Conservation (phyloP, 2,329 filamentous ascomycete species). For the Spiromastix sp. region DNA sequence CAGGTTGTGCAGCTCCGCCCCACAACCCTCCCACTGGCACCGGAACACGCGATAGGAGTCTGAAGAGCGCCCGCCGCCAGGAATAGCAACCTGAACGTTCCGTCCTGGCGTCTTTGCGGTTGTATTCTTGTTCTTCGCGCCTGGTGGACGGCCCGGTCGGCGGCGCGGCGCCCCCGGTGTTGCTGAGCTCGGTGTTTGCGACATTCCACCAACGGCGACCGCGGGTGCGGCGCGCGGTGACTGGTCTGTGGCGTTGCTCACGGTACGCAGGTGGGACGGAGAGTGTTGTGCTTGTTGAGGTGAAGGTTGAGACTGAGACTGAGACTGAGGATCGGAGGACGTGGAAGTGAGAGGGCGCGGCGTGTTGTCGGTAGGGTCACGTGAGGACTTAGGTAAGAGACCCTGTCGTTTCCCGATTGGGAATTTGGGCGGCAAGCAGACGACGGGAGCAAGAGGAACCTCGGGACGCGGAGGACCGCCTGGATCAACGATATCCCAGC, state of each 20-base stretch:
- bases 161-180: background rate
- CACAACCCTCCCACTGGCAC: slow-evolving; percentile 50
- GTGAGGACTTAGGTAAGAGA: slow-evolving; percentile 8
- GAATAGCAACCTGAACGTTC: slow-evolving; percentile 15
- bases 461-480: slow-evolving; percentile 32
- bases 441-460: slow-evolving; percentile 17
- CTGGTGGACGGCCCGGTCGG: slow-evolving; percentile 3
- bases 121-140: slow-evolving; percentile 19
- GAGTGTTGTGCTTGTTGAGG: background rate
- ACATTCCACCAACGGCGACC: background rate
- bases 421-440: slow-evolving; percentile 14
- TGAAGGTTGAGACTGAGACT: background rate
- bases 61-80: slow-evolving; percentile 7
- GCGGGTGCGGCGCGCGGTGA: background rate
- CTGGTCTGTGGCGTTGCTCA: slow-evolving; percentile 2
- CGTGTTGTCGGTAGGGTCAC: slow-evolving; percentile 3
- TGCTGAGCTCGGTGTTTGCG: background rate
- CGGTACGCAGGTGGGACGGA: slow-evolving; percentile 4
- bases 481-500: slow-evolving; percentile 53
- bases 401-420: slow-evolving; percentile 6
- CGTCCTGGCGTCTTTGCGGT: slow-evolving; percentile 4
- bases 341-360: too few species aligned
- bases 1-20: slow-evolving; percentile 51
- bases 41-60: slow-evolving; percentile 35
- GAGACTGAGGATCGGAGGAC: background rate